A percentile compares a stretch with the other conserved stretches of the same genome.
Evolutionary conservation across 2,329 filamentous ascomycete genomes (phyloP).

Genomic region (Fusarium odoratissimum): DNA sequence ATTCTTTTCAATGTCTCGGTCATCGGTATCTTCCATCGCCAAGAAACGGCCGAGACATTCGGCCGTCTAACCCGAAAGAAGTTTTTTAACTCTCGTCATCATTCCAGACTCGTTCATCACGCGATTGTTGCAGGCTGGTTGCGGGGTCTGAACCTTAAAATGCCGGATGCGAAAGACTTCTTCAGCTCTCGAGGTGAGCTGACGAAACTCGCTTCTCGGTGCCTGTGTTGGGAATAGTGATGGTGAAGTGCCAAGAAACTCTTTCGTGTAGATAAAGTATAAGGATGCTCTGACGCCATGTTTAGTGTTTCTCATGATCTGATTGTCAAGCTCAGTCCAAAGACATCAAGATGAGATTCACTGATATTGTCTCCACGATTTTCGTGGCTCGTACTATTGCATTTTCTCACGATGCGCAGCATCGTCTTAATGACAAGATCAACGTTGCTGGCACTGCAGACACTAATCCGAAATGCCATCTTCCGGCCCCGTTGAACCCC

Average conservation of each 20-base stretch:
- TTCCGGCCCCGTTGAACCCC: conserved; percentile 46
- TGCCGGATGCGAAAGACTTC: background rate
- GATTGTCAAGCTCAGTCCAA: background rate
- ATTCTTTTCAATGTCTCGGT: background rate
- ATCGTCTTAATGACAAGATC: background rate
- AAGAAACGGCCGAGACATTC: background rate
- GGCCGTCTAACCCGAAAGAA: background rate
- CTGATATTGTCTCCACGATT: background rate
- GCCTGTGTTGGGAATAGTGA: background rate
- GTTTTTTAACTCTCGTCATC: background rate
- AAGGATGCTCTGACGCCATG: background rate
- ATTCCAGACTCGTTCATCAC: background rate
- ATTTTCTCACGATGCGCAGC: background rate
- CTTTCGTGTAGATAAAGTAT: background rate
- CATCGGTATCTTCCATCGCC: background rate
- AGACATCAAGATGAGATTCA: background rate
- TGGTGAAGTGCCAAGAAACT: background rate
- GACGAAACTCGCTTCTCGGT: background rate
- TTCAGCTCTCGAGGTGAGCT: background rate
- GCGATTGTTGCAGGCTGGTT: background rate
- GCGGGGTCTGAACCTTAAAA: background rate
- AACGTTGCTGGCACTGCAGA: background rate
- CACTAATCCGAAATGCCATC: conserved; percentile 37
- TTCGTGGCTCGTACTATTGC: background rate
- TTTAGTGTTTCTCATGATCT: no score